Evolutionary conservation across 2,329 filamentous ascomycete species (phyloP), one percentile per base, ranked within the genome.

Genomic region (Alternaria rosae): DNA sequence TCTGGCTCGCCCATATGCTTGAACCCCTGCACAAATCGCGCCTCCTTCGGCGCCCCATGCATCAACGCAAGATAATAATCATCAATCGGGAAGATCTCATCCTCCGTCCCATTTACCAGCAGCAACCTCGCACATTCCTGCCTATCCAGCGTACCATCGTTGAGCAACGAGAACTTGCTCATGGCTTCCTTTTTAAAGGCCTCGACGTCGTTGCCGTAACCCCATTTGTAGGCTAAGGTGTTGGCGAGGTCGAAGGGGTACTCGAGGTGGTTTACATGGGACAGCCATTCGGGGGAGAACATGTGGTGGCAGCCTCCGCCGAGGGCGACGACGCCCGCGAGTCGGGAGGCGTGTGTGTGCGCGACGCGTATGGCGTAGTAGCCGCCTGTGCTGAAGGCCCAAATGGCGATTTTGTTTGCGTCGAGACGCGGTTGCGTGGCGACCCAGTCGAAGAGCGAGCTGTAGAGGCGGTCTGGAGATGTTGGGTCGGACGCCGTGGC

Each of bases 71-170:
- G 73, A 66, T 86, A 85, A 58, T 86, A 85, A 67, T 88, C 87
- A 67, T 88, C 87, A 47, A 88, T 85, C 0, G 87, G 87, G 74
- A 89, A 88, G 50, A 89, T 87, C 78, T 87, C 86, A 69, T 88
- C 87, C 28, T 85, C 81, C 2, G 83, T 85, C 0, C 87, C 84
- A 67, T 89, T 88, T 9, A 88, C 86, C 6, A 88, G 76, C 38
- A 89, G 70, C 55, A 88, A 70, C 28, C 81, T 78, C 23, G 83
- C 76, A 59, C 85, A 87, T 7, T 78, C 72, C 0, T 79, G 79
- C 64, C 78, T 81, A 57, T 87, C 82, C 32, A 88, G 76, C 23
- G 86, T 87, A 6, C 86, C 86, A 55, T 86, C 84, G 11, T 82
- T 80, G 4, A 88, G 72, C 11, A 88, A 75, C 12, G 85, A 87